These are phyloP conservation scores for Arxiozyma heterogenica DNA, from an alignment of 1,139 yeast species.

Conservation along the genomic window DNA sequence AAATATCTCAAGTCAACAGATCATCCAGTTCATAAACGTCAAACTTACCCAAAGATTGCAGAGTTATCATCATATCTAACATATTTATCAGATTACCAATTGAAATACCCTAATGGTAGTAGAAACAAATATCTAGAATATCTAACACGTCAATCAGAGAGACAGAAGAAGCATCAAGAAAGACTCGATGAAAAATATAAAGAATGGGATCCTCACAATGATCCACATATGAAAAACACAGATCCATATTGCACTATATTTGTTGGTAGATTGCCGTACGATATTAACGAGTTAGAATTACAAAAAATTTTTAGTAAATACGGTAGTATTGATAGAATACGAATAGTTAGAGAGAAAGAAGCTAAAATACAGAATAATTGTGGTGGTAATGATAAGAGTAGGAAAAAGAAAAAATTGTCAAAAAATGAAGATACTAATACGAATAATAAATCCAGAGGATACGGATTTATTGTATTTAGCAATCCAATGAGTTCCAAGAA, in stretches of 20 bases:
- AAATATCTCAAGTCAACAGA: conserved; percentile 48
- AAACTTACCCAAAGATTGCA: conserved; percentile 39
- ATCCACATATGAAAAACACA: conserved; percentile 49
- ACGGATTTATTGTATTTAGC: conserved; percentile 73
- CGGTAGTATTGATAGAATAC: conserved; percentile 58
- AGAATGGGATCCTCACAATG: conserved; percentile 50
- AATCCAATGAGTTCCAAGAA: conserved; percentile 31
- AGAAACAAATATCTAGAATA: conserved; percentile 31
- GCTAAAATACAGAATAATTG: background rate
- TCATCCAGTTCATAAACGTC: conserved; percentile 42
- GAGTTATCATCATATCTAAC: conserved; percentile 37
- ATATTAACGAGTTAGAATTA: conserved; percentile 59
- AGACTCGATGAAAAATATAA: conserved; percentile 5
- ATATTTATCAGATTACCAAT: conserved; percentile 11
- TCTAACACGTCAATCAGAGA: conserved; percentile 18
- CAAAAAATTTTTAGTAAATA: conserved; percentile 51
- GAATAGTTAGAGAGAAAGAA: conserved; percentile 52
- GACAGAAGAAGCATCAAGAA: conserved; percentile 30
- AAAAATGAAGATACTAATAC: background rate
- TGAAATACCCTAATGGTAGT: conserved; percentile 17
- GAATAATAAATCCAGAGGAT: conserved; percentile 52
- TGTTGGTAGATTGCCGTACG: conserved; percentile 60
- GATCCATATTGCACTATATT: conserved; percentile 79
- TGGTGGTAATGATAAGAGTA: background rate
- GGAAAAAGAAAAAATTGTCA: background rate